Percentiles rank a stretch among this genome's conserved stretches.
Evolutionary conservation across 805 yeast genomes (phyloP).

Genomic region (Brettanomyces sp.): DNA sequence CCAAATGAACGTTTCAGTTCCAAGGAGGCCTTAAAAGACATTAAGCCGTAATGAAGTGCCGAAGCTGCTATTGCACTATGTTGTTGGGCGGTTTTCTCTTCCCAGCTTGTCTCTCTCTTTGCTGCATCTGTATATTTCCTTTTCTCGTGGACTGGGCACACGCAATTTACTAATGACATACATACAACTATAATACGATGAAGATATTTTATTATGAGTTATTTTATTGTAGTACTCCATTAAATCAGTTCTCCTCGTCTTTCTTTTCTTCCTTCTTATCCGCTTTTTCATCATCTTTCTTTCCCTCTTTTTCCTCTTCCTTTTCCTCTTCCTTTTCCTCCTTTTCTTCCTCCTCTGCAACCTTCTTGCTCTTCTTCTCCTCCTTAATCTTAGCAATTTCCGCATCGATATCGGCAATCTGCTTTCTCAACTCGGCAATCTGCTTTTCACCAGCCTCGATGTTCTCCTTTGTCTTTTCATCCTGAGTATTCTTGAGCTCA

Average conservation of each 20-base stretch:
- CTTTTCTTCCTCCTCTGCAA: conserved; percentile 4
- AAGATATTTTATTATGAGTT: too few relatives aligned
- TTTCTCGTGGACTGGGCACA: too few relatives aligned
- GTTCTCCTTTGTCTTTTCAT: conserved; percentile 68
- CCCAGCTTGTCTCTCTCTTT: too few relatives aligned
- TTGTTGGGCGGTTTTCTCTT: too few relatives aligned
- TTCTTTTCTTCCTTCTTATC: not conserved
- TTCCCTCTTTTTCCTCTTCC: conserved; percentile 1
- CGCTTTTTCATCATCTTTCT: conserved; percentile 3
- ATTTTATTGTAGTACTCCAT: not conserved
- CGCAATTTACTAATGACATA: too few relatives aligned
- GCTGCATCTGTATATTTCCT: too few relatives aligned
- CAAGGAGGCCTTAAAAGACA: too few relatives aligned
- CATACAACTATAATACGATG: too few relatives aligned
- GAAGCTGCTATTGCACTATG: too few relatives aligned
- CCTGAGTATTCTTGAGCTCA: conserved; percentile 68
- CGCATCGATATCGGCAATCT: conserved; percentile 21
- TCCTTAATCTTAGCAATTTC: conserved; percentile 21
- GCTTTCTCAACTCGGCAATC: conserved; percentile 58
- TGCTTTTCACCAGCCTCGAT: conserved; percentile 70
- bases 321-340: conserved; percentile 3
- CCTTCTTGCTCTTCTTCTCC: conserved; percentile 9
- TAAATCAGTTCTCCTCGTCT: not conserved
- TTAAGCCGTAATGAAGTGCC: too few relatives aligned
- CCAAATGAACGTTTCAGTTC: not conserved